Percentiles rank a stretch among this genome's conserved stretches.
Conservation (phyloP, 1,284 basidiomycete species). For the Taiwanofungus camphoratus region DNA sequence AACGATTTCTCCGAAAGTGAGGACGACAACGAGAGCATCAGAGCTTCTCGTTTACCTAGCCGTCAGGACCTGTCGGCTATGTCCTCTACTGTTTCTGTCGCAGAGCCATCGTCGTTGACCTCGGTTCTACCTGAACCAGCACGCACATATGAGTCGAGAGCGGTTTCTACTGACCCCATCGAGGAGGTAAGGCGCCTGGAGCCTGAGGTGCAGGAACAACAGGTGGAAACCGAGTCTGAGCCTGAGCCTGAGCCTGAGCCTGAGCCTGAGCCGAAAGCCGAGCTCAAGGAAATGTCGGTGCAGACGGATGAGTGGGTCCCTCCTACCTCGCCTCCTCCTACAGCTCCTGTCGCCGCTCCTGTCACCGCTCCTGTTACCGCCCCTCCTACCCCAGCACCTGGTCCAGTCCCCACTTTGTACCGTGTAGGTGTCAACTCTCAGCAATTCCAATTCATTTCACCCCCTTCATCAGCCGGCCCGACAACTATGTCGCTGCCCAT, state of each 20-base stretch:
- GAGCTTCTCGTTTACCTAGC: constrained; percentile 45
- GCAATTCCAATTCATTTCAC: constrained; percentile 72
- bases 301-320: constrained; percentile 74
- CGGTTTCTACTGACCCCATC: constrained; percentile 29
- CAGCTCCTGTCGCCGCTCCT: constrained; percentile 17
- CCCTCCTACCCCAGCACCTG: constrained; percentile 16
- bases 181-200: constrained; percentile 19
- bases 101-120: constrained; percentile 12
- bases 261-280: constrained; percentile 40
- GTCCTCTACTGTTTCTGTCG: constrained; percentile 17
- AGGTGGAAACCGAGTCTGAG: background rate
- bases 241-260: constrained; percentile 11
- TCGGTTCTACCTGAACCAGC: constrained; percentile 6
- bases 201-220: background rate
- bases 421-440: constrained; percentile 52
- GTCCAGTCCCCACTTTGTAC: constrained; percentile 21
- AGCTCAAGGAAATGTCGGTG: constrained; percentile 64
- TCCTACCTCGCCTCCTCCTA: constrained; percentile 32
- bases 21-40: constrained; percentile 61
- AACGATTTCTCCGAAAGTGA: constrained; percentile 49
- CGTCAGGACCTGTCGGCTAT: constrained; percentile 27
- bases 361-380: constrained; percentile 20
- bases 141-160: constrained; percentile 35
- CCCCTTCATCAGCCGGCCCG: constrained; percentile 37
- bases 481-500: constrained; percentile 25